phyloP scores from a whole-genome alignment of 2,329 filamentous ascomycete genomes.

The Colletotrichum costaricense region DNA sequence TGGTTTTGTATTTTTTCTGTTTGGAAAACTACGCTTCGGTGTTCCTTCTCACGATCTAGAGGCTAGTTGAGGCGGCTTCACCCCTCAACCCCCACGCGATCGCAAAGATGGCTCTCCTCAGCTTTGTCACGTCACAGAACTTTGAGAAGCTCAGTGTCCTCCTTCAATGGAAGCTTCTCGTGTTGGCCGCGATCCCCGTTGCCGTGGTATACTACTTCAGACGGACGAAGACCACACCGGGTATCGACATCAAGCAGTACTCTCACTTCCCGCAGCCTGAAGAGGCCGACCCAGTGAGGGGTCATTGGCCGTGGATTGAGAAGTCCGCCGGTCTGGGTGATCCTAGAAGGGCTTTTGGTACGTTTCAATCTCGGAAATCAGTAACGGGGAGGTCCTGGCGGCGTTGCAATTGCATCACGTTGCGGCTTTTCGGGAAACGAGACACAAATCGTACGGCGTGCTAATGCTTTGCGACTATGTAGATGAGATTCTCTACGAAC shows the following conservation, averaged over 20 bases:
- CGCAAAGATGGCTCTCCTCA: conserved; percentile 15
- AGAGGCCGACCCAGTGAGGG: conserved; percentile 24
- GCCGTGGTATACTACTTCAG: conserved; percentile 9
- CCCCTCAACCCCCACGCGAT: neutral
- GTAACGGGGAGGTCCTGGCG: neutral
- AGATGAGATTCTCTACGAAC: conserved; percentile 29
- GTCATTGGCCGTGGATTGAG: conserved; percentile 32
- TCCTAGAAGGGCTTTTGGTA: conserved; percentile 29
- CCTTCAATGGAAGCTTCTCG: conserved; percentile 20
- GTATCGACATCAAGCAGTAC: conserved; percentile 18
- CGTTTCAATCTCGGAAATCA: neutral
- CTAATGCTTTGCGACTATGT: neutral
- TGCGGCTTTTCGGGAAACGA: neutral
- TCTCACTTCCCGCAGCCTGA: conserved; percentile 27
- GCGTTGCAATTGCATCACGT: neutral
- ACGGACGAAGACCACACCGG: neutral
- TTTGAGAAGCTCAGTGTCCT: conserved; percentile 5
- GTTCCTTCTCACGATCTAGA: neutral
- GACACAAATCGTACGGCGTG: neutral
- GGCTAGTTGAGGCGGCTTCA: neutral
- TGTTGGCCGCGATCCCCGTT: conserved; percentile 11
- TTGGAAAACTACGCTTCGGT: neutral
- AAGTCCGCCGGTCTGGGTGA: conserved; percentile 21
- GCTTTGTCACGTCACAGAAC: neutral
- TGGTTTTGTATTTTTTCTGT: neutral